Conservation (phyloP, 208 protist species). For the Leishmania guyanensis region DNA sequence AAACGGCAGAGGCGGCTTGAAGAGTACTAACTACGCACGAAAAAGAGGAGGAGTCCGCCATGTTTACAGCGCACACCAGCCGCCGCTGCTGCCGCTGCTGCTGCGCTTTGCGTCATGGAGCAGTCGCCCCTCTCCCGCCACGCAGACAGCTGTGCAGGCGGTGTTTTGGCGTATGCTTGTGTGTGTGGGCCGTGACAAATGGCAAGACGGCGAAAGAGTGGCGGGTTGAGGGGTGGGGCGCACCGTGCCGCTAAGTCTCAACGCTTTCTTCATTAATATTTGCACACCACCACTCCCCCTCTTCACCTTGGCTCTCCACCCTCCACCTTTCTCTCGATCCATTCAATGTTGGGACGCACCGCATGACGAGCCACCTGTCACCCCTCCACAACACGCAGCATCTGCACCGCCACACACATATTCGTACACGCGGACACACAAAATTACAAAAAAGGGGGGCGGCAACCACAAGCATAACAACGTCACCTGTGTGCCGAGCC, state of each 20-base stretch:
- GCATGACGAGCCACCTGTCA: not conserved
- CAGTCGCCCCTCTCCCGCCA: not conserved
- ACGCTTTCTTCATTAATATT: not conserved
- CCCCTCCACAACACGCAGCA: not conserved
- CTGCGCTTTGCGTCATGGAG: not conserved
- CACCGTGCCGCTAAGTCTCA: not conserved
- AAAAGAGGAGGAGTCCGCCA: not conserved
- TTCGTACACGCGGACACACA: not conserved
- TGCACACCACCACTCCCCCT: not conserved
- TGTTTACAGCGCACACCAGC: not conserved
- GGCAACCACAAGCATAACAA: not conserved
- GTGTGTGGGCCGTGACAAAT: not conserved
- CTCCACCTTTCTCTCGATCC: not conserved
- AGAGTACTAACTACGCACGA: not conserved
- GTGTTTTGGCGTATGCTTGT: not conserved
- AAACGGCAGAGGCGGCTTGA: not conserved
- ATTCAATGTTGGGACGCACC: not conserved
- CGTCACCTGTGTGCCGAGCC: not conserved
- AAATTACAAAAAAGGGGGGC: not conserved
- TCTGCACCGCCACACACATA: not conserved
- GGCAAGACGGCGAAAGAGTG: not conserved
- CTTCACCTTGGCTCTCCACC: not conserved
- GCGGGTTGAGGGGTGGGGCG: not conserved
- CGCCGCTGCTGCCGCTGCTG: not conserved
- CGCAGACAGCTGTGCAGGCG: not conserved